Evolutionary conservation across 2,329 filamentous ascomycete genomes (phyloP).

Genomic region (Exophiala viscosa): DNA sequence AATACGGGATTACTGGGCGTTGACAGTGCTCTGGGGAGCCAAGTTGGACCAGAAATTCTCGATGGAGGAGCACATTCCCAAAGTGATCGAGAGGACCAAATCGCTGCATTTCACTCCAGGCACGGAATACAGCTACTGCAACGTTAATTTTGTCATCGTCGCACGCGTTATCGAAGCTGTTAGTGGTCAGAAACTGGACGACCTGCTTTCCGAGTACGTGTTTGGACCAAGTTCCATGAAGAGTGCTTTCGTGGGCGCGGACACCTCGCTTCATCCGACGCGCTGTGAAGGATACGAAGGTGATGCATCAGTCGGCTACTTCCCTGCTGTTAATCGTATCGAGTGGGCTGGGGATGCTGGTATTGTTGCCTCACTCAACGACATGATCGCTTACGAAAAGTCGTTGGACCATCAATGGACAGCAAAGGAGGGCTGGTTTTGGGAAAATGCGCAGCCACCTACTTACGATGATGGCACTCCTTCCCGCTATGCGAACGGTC

Average conservation of each 20-base stretch:
- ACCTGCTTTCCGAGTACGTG: slow-evolving; percentile 38
- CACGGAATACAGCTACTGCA: slow-evolving; percentile 43
- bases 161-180: slow-evolving; percentile 40
- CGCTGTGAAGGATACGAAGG: slow-evolving; percentile 46
- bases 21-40: slow-evolving; percentile 43
- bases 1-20: slow-evolving; percentile 46
- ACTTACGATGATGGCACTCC: slow-evolving; percentile 35
- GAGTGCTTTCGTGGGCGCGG: slow-evolving; percentile 38
- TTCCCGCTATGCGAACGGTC: slow-evolving; percentile 39
- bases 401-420: slow-evolving; percentile 35
- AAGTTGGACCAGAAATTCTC: slow-evolving; percentile 40
- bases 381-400: slow-evolving; percentile 47
- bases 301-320: slow-evolving; percentile 36
- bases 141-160: slow-evolving; percentile 43
- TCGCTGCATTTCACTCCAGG: slow-evolving; percentile 44
- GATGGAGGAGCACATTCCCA: slow-evolving; percentile 32
- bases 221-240: slow-evolving; percentile 43
- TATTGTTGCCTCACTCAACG: slow-evolving; percentile 41
- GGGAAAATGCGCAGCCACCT: slow-evolving; percentile 29
- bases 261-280: slow-evolving; percentile 37
- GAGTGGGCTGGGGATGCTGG: slow-evolving; percentile 49
- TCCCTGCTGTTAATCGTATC: slow-evolving; percentile 39
- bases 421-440: slow-evolving; percentile 37
- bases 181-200: slow-evolving; percentile 34
- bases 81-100: slow-evolving; percentile 33